These are phyloP conservation scores for Globisporangium paroecandrum DNA, from an alignment of 352 stramenopile genomes.

Conservation along the genomic window DNA sequence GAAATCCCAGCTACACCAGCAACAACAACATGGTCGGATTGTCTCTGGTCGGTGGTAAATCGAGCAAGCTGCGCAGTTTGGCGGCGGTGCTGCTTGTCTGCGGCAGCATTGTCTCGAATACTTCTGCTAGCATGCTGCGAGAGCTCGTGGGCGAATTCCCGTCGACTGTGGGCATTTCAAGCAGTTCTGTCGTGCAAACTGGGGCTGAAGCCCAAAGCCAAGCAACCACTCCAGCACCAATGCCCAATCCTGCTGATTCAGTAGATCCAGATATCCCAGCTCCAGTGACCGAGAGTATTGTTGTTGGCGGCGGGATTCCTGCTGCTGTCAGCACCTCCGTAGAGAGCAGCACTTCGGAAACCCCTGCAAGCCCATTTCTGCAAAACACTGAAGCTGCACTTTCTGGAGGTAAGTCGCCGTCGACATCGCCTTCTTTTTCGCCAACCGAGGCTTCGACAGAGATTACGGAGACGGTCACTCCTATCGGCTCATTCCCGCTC, in stretches of 20 bases:
- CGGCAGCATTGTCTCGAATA: neutral
- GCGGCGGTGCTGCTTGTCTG: conserved; percentile 3
- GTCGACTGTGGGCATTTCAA: too few species aligned
- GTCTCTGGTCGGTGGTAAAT: neutral
- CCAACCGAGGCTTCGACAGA: neutral
- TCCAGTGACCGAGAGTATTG: neutral
- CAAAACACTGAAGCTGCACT: neutral
- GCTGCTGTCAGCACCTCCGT: too few species aligned
- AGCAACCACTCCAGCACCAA: neutral
- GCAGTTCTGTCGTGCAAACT: neutral
- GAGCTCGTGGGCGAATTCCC: neutral
- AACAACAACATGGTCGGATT: neutral
- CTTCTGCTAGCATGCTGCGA: neutral
- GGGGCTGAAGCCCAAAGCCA: neutral
- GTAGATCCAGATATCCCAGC: neutral
- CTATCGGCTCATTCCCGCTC: neutral
- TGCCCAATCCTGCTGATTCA: neutral
- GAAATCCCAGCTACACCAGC: neutral
- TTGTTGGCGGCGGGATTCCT: too few species aligned
- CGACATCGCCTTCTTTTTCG: neutral
- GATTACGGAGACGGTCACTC: too few species aligned
- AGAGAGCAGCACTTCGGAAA: too few species aligned
- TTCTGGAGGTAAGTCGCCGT: neutral
- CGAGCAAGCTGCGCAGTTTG: neutral
- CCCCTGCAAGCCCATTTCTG: neutral